Base-by-base conservation (phyloP, 805 yeast genomes). In the Starmerella asiatica region DNA sequence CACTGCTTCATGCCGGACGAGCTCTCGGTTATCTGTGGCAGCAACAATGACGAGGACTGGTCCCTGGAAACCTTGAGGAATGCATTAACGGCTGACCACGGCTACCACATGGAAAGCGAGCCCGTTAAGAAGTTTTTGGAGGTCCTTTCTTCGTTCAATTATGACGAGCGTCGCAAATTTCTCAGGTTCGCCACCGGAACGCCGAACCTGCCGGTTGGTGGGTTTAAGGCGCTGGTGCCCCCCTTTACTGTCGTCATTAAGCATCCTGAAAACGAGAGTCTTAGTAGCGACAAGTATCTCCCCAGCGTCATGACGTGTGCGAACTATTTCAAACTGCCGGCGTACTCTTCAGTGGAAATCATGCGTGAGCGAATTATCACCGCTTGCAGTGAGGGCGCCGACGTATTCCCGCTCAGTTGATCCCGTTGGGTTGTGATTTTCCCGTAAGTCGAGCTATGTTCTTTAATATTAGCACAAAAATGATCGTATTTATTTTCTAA, bases 271-370 rank as follows among this genome's bases (percentile, higher is more conserved):
- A 75, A 70, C 34, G 79, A 76, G 0, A 21, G 18, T 1, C 56
- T 71, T 20, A 59, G 62, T 11, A 70, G 81, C 4, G 94, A 88
- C 58, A 84, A 76, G 45, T 85, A 79, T 54, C 65, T 91, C 41
- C 97, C 98, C 2, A 83, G 94, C 60, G 98, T 91, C 3, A 88
- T 88, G 98, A 88, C 98, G 0, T 88, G 98, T 64, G 96, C 93
- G 3, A 88, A 88, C 56, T 91, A 88, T 55, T 66, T 88, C 49
- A 88, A 88, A 57, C 62, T 91, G 17, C 97, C 98, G 4, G 72
- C 79, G 46, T 91, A 88, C 56, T 69, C 83, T 3, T 62, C 70
- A 27, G 69, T 67, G 43, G 75, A 67, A 15, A 59, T 81, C 1
- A 68, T 91, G 77, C 63, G 57, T 36, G 55, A 64, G 24, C 65